Base-by-base conservation (phyloP, 768 basidiomycete genomes). In the Boletus huronensis region DNA sequence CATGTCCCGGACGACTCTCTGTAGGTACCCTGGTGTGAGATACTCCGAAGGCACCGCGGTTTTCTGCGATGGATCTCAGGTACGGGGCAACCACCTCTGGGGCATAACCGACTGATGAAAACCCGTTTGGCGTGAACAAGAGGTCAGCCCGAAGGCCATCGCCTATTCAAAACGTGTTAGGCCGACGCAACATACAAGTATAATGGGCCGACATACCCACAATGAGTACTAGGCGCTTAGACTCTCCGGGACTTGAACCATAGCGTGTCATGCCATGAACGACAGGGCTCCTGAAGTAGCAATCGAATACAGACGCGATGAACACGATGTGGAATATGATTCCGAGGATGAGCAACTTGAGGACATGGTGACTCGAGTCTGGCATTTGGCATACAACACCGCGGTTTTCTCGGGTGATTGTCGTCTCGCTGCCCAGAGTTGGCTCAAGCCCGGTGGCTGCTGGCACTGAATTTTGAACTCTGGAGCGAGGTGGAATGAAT, bases 1-100 rank as follows among this genome's bases (percentile, higher is more conserved):
- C 90, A 67, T 93, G 92, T 9, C 92, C 92, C 2, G 92, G 91
- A 23, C 92, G 74, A 67, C 87, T 90, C 63, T 94, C 92, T 6
- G 92, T 94, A 21, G 92, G 92, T 3, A 93, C 91, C 28, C 83
- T 79, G 1, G 91, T 93, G 68, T 93, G 91, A 6, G 87, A 90
- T 21, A 94, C 78, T 6, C 92, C 92, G 69, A 86, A 93, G 6
- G 86, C 87, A 16, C 92, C 91, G 50, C 85, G 74, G 6, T 70
- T 72, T 58, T 86, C 79, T 9, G 77, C 77, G 49, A 93, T 84
- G 13, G 82, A 81, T 46, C 87, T 80, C 23, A 94, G 66, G 69
- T 90, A 76, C 0, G 91, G 92, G 4, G 92, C 92, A 17, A 86
- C 82, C 32, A 85, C 69, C 45, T 79, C 75, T 3, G 82, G 82